Evolutionary conservation across 1,139 yeast species (phyloP).

Genomic region (Dujonia santamariae): DNA sequence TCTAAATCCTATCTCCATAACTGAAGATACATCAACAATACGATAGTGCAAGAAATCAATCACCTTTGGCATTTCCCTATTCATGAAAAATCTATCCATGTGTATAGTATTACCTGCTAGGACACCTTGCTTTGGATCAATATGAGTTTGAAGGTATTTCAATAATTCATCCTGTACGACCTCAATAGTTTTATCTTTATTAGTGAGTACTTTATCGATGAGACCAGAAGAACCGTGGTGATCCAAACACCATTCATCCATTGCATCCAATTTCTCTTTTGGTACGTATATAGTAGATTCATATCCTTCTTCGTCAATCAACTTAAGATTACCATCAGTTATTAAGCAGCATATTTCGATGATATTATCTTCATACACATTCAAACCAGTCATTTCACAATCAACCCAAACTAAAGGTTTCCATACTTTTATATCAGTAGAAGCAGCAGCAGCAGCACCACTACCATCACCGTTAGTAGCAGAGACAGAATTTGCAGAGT

Average conservation of each 20-base stretch:
- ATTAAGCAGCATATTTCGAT: constrained; percentile 90
- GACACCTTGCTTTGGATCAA: constrained; percentile 56
- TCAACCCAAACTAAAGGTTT: constrained; percentile 80
- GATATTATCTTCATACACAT: constrained; percentile 65
- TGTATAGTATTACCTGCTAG: constrained; percentile 92
- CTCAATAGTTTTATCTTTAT: constrained; percentile 48
- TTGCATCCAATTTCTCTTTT: constrained; percentile 56
- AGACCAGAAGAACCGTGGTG: constrained; percentile 83
- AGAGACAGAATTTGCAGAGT: background rate
- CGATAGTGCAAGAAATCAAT: constrained; percentile 76
- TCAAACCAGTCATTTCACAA: constrained; percentile 87
- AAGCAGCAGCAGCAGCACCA: background rate
- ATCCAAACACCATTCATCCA: constrained; percentile 83
- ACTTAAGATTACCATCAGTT: constrained; percentile 75
- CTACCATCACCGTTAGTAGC: background rate
- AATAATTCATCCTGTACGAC: constrained; percentile 66
- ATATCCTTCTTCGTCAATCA: constrained; percentile 67
- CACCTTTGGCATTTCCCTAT: constrained; percentile 76
- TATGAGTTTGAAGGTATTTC: constrained; percentile 54
- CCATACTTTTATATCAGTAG: constrained; percentile 2
- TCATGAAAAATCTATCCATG: constrained; percentile 85
- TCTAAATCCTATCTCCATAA: constrained; percentile 76
- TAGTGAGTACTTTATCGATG: constrained; percentile 60
- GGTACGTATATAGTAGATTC: constrained; percentile 81
- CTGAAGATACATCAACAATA: constrained; percentile 80